Conservation (phyloP, 371 early-diverging fungal genomes). For the Circinella minor region DNA sequence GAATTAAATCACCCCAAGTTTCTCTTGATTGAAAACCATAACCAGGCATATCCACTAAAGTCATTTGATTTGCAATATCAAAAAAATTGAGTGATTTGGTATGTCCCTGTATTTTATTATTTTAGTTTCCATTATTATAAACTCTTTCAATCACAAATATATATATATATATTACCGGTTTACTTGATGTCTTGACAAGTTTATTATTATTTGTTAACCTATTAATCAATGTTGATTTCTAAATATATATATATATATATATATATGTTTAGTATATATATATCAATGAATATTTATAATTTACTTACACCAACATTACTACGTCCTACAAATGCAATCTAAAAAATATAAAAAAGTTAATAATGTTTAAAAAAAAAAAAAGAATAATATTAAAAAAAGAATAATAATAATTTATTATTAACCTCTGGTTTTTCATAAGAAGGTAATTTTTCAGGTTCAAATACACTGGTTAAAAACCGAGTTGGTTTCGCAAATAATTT, state of each 20-base stretch:
- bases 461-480: constrained; percentile 42
- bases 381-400: too few species aligned
- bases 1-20: constrained; percentile 77
- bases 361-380: too few species aligned
- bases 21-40: constrained; percentile 75
- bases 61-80: constrained; percentile 56
- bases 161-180: constrained; percentile 52
- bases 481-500: constrained; percentile 47
- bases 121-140: not conserved
- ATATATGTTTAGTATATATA: not conserved
- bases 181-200: constrained; percentile 75
- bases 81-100: constrained; percentile 77
- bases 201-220: constrained; percentile 60
- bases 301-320: constrained; percentile 72
- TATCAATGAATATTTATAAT: not conserved
- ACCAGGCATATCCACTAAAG: constrained; percentile 85
- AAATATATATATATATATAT: not conserved
- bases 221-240: constrained; percentile 79
- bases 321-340: constrained; percentile 79
- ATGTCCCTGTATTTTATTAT: constrained; percentile 56
- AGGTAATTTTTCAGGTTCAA: constrained; percentile 37
- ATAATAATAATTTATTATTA: not conserved
- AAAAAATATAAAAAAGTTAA: not conserved
- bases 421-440: constrained; percentile 37
- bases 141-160: not conserved